phyloP scores from a whole-genome alignment of 208 protist species.

The Trypanosoma cruzi region DNA sequence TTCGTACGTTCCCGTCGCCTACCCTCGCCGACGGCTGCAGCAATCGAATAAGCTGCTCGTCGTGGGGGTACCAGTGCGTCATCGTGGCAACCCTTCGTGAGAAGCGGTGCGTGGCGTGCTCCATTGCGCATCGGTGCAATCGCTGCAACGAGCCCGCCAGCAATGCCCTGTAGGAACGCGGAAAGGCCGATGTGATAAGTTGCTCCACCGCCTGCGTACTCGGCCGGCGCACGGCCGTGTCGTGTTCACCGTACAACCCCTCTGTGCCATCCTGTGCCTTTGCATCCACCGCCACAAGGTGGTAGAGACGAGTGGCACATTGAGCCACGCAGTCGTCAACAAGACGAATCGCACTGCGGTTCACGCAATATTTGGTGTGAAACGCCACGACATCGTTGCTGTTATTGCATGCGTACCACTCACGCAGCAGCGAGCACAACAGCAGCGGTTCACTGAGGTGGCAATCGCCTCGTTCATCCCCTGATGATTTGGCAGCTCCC shows the following conservation, averaged over 20 bases:
- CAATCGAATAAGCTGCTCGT: constrained; percentile 22
- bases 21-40: background rate
- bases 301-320: constrained; percentile 54
- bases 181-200: constrained; percentile 37
- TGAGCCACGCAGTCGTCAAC: constrained; percentile 63
- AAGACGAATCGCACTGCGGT: constrained; percentile 54
- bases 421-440: constrained; percentile 50
- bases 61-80: constrained; percentile 30
- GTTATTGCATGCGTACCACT: constrained; percentile 64
- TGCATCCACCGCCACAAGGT: constrained; percentile 23
- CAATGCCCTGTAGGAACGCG: constrained; percentile 29
- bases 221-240: constrained; percentile 18
- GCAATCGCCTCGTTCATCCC: constrained; percentile 4
- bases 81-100: constrained; percentile 10
- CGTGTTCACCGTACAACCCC: constrained; percentile 38
- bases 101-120: constrained; percentile 38
- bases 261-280: constrained; percentile 4
- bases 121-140: constrained; percentile 47
- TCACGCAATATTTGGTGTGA: constrained; percentile 30
- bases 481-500: background rate
- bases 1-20: background rate
- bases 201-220: constrained; percentile 9
- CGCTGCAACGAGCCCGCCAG: constrained; percentile 52
- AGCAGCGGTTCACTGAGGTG: constrained; percentile 79
- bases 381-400: constrained; percentile 28